A percentile compares a stretch with the other conserved stretches of the same genome.
Evolutionary conservation across 78 protist species (phyloP).

Genomic region (Tieghemostelium lacteum): DNA sequence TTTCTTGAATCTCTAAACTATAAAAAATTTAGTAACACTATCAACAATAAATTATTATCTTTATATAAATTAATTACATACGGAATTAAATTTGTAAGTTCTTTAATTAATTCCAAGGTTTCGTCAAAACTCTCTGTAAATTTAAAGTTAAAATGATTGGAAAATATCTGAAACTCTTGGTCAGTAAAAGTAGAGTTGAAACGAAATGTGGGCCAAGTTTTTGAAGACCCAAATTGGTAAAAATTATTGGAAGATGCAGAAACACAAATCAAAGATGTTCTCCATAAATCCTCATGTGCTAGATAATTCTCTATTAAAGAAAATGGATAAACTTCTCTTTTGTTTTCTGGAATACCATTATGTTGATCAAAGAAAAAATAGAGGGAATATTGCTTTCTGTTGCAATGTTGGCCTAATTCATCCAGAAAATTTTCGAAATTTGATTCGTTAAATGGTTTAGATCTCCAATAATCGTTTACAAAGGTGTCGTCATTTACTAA

Average conservation of each 20-base stretch:
- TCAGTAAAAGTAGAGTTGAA: background rate
- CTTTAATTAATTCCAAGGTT: background rate
- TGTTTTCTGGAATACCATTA: background rate
- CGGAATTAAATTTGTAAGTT: background rate
- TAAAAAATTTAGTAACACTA: background rate
- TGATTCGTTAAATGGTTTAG: background rate
- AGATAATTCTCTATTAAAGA: background rate
- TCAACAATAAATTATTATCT: too few species aligned
- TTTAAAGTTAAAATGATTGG: background rate
- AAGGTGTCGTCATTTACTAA: background rate
- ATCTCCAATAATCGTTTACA: background rate
- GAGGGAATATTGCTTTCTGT: background rate
- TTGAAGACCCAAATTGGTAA: background rate
- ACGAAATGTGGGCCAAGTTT: background rate
- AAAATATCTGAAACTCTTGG: background rate
- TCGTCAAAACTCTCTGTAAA: background rate
- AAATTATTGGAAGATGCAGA: background rate
- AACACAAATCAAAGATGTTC: background rate
- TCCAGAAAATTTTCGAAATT: background rate
- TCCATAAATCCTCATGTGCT: background rate
- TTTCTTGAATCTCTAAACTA: background rate
- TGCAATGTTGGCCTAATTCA: background rate
- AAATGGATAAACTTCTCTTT: background rate
- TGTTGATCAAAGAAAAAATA: slow-evolving; percentile 14
- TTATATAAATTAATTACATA: too few species aligned